These are phyloP conservation scores for Lasiosphaeriaceae sp. DNA, from an alignment of 495 filamentous ascomycete genomes.

Conservation along the genomic window DNA sequence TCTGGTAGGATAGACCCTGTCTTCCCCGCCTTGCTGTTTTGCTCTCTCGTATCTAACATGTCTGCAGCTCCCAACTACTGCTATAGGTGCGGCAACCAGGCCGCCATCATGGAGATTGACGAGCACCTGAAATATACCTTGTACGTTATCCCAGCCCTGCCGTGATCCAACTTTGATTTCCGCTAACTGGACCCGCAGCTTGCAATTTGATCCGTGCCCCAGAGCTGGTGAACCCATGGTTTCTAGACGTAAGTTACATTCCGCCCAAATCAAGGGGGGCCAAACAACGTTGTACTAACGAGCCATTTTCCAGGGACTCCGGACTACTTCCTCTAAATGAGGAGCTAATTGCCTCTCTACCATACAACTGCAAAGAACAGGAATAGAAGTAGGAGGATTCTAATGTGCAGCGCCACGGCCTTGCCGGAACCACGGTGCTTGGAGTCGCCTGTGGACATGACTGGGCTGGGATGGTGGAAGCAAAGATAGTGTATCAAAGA, in stretches of 20 bases:
- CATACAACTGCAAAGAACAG: neutral
- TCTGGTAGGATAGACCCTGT: slow-evolving; percentile 59
- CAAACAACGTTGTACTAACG: slow-evolving; percentile 8
- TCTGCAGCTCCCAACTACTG: slow-evolving; percentile 88
- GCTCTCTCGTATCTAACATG: slow-evolving; percentile 12
- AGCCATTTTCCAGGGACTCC: slow-evolving; percentile 60
- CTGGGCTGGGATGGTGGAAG: neutral
- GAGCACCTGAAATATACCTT: slow-evolving; percentile 99
- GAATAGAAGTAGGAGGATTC: neutral
- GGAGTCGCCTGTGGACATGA: neutral
- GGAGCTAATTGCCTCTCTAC: neutral
- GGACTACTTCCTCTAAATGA: slow-evolving; percentile 88
- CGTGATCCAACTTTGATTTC: slow-evolving; percentile 1
- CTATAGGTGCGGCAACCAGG: slow-evolving; percentile 97
- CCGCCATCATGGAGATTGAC: slow-evolving; percentile 99
- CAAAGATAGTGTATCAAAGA: neutral
- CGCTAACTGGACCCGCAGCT: slow-evolving; percentile 50
- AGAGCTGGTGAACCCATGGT: slow-evolving; percentile 98
- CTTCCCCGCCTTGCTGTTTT: neutral
- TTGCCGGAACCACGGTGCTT: neutral
- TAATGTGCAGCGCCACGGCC: slow-evolving; percentile 5
- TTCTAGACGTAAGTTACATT: slow-evolving; percentile 65
- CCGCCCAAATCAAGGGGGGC: neutral
- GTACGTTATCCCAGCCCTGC: slow-evolving; percentile 54
- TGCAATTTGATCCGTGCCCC: slow-evolving; percentile 99